Base-by-base conservation (phyloP, 306 rosid species). In the Glycine latifolia region DNA sequence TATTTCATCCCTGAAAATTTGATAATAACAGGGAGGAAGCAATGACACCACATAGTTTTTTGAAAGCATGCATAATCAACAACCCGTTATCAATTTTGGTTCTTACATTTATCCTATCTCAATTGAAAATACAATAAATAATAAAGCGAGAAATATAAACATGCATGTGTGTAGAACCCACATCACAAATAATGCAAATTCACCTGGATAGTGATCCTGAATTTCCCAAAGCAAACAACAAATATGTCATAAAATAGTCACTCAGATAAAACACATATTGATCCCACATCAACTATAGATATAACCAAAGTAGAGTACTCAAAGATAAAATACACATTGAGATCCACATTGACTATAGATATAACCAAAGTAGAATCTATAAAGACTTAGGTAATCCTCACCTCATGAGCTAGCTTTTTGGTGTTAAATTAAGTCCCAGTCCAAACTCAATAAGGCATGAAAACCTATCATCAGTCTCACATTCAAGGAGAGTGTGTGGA, bases 141-240 rank as follows among this genome's bases (percentile, higher is more conserved):
- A 44, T 62, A 33, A 54, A 63, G 3, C 2, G 31, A 53, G 41
- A 33, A 54, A 49, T 59, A 76, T 54, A 33, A 46, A 54, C 39
- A 2, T n/a, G 17, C 56, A 71, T 4, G 52, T 35, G 65, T 39
- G 44, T 39, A 39, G 81, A 79, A 44, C 26, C 78, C 43, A 72
- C n/a, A 66, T 17, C 53, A 8, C 35, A 67, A 39, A 48, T 33
- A n/a, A 54, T 33, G 69, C 43, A 81, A 44, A 4, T 66, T 61
- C 49, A 39, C 69, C 52, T 3, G 3, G 47, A 35, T 4, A 52
- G 37, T 65, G 61, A 72, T 62, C 56, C 67, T 43, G 46, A 53
- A 79, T 49, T 49, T 62, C 69, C 79, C 53, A 71, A 13, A 43
- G 55, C 12, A 41, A 67, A 72, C 76, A 66, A 73, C 8, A 46